Evolutionary conservation across 1,139 yeast genomes (phyloP), one percentile per base, ranked within the genome.

Genomic region (Yamadazyma triangularis): DNA sequence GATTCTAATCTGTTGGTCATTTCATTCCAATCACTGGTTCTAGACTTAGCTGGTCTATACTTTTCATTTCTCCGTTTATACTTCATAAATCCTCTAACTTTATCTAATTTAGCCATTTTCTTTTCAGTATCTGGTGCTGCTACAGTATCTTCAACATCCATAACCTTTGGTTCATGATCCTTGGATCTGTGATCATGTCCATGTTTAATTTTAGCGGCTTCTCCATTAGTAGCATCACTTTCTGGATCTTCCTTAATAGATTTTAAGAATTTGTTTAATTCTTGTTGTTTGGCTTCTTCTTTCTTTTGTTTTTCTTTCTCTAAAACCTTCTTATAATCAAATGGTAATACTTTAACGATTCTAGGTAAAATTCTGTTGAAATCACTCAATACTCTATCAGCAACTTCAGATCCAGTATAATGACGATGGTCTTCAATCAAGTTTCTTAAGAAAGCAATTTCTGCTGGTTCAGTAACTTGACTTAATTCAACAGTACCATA

Each of bases 361-460:
- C 91, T 77, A 31, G 91, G 88, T 53, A 91, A 69, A 56, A 84
- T 75, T 51, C 95, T 75, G 71, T 88, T 86, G 72, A 91, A 91
- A 60, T 88, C 89, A 41, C 66, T 71, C 67, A 91, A 73, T 40
- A 91, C 74, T 39, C 84, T 75, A 47, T 79, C 85, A 30, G 97
- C 96, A 42, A 91, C 75, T 53, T 83, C 93, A 21, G 97, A 91
- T 23, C 81, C 85, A 35, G 97, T 91, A 75, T 84, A 88, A 56
- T 88, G 95, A 50, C 89, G 81, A 58, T 91, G 97, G 51, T 91
- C 96, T 61, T 91, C 96, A 50, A 91, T 79, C 55, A 91, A 72
- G 23, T 94, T 95, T 56, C 96, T 82, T 51, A 91, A 78, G 62
- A 87, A 88, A 1, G 96, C 96, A 63, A 89, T 84, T 63, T 91